Conservation (phyloP, 2,329 filamentous ascomycete species). For the Acephala macrosclerotiorum region DNA sequence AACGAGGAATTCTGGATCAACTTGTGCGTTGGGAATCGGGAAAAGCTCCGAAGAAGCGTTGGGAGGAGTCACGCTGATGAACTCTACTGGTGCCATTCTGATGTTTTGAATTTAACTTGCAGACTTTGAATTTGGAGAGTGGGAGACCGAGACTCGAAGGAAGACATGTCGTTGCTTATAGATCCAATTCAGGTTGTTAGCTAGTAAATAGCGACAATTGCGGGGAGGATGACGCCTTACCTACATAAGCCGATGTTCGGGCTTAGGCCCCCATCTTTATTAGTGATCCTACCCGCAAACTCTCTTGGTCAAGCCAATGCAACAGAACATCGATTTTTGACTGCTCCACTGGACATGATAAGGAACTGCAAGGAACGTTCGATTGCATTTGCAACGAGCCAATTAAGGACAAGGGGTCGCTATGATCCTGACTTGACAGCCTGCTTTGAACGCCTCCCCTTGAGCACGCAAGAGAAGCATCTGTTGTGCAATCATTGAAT, state of each 20-base stretch:
- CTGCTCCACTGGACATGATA: not conserved
- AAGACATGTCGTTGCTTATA: not conserved
- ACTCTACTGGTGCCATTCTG: constrained; percentile 55
- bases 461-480: too few relatives aligned
- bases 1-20: constrained; percentile 62
- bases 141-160: not conserved
- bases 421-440: not conserved
- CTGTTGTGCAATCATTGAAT: too few relatives aligned
- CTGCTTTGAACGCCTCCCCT: too few relatives aligned
- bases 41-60: constrained; percentile 63
- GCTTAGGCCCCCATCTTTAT: constrained; percentile 1
- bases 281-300: not conserved
- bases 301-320: not conserved
- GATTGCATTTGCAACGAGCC: not conserved
- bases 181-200: not conserved
- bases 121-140: not conserved
- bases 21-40: constrained; percentile 57
- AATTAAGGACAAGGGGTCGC: not conserved
- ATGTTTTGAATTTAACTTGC: not conserved
- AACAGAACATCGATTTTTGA: not conserved
- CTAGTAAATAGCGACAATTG: constrained; percentile 11
- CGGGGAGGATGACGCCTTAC: constrained; percentile 14
- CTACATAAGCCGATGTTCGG: not conserved
- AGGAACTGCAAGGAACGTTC: not conserved
- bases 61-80: constrained; percentile 64